These are phyloP conservation scores for Exophiala calicioides DNA, from an alignment of 2,329 filamentous ascomycete species.

Conservation along the genomic window DNA sequence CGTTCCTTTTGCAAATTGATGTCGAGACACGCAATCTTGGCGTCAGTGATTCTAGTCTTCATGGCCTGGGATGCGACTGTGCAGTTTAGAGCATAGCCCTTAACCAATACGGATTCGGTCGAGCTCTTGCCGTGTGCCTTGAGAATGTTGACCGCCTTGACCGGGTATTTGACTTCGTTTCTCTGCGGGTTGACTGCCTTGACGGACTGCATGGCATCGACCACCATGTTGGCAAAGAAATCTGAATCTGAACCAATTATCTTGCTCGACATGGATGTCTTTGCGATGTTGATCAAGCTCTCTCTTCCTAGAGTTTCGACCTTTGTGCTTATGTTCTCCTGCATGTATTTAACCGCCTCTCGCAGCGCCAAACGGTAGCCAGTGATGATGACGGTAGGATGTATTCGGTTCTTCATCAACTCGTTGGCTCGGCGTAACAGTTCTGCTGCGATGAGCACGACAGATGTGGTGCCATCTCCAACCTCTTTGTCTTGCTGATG, in stretches of 20 bases:
- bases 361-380: constrained; percentile 93
- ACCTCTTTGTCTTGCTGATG: constrained; percentile 99
- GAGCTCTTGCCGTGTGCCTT: constrained; percentile 96
- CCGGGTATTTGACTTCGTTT: constrained; percentile 91
- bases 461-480: constrained; percentile 95
- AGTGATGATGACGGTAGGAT: constrained; percentile 98
- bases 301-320: constrained; percentile 89
- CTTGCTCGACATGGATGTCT: constrained; percentile 99
- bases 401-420: constrained; percentile 99
- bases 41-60: constrained; percentile 87
- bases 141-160: constrained; percentile 98
- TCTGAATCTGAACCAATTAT: constrained; percentile 95
- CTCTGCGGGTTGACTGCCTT: constrained; percentile 82
- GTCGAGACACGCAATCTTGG: constrained; percentile 94
- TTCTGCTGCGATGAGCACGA: constrained; percentile 95
- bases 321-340: constrained; percentile 95
- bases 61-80: constrained; percentile 98
- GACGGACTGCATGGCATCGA: constrained; percentile 93
- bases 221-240: constrained; percentile 96
- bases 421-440: constrained; percentile 92
- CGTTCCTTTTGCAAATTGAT: constrained; percentile 99
- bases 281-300: constrained; percentile 90
- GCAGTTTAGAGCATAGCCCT: constrained; percentile 97
- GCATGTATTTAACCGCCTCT: constrained; percentile 98
- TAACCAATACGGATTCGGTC: constrained; percentile 84